These are phyloP conservation scores for Bretschneidera sinensis DNA, from an alignment of 345 rosid species.

Conservation along the genomic window DNA sequence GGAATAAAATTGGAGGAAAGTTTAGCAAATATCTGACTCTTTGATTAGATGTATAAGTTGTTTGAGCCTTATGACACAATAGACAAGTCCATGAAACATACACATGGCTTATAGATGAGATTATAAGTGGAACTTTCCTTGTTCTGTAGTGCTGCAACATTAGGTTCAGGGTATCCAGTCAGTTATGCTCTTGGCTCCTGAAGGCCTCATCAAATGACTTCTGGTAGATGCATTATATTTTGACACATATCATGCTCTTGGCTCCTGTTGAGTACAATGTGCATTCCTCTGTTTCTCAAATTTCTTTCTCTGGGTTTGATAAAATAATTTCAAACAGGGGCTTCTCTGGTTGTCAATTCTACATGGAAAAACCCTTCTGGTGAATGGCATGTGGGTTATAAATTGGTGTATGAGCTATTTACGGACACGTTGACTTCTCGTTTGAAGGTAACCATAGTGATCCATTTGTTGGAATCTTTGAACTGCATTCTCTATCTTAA, in stretches of 20 bases:
- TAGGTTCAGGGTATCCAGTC: not conserved
- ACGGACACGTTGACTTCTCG: conserved; percentile 65
- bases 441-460: conserved; percentile 50
- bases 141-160: not conserved
- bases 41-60: not conserved
- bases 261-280: too few species aligned
- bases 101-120: not conserved
- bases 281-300: not conserved
- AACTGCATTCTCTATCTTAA: conserved; percentile 5
- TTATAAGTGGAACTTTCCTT: not conserved
- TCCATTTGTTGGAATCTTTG: conserved; percentile 2
- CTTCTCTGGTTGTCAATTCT: conserved; percentile 62
- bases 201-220: not conserved
- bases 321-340: conserved; percentile 39
- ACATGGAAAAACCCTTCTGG: conserved; percentile 92
- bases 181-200: not conserved
- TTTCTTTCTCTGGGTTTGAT: not conserved
- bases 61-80: not conserved
- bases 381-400: conserved; percentile 91
- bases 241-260: too few species aligned
- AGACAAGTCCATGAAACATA: not conserved
- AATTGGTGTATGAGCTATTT: conserved; percentile 78
- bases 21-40: too few species aligned
- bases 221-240: not conserved
- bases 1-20: not conserved